Base-by-base conservation (phyloP, 257 asterid species). In the Rauvolfia tetraphylla region DNA sequence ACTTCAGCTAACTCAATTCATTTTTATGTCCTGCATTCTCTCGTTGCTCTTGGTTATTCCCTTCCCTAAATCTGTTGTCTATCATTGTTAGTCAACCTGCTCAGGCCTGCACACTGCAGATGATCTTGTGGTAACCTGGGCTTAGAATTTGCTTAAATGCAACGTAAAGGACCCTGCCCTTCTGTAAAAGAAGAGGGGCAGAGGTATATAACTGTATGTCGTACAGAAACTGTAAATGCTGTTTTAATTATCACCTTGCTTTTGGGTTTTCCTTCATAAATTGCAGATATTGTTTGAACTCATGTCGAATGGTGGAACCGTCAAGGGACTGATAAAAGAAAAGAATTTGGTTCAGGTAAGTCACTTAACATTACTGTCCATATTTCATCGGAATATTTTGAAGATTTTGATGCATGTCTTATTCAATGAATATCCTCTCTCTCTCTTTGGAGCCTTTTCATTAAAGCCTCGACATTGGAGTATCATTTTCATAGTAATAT, bases 291-390 rank as follows among this genome's bases (percentile, higher is more conserved):
- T 95, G 76, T 87, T 95, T 46, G 99, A 91, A 89, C 87, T 95
- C 56, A 84, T 95, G 90, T 88, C 90, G 71, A 90, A 90, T 73
- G 98, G 98, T 78, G 99, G 99, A 80, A 93, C 97, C 17, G 98
- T 92, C 72, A 84, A 91, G 83, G 97, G 98, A 41, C 77, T 95
- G 82, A 91, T 95, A 80, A 85, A 92, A 86, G 98, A 93, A 79
- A 95, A 93, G 87, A 91, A 89, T 82, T 85, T 95, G 87, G 96
- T 95, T 84, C 99, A 95, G 98, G 99, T 83, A 85, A 86, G 90
- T 89, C 53, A 57, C 69, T 78, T 66, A 76, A 36, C 72, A 46
- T 56, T 82, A 58, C 73, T 68, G 36, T 63, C 25, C 36, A 22
- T 29, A 36, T 48, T 61, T 61, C 10, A 63, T 38, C 27, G 8